phyloP scores from a whole-genome alignment of 371 early-diverging fungal species.

The Apophysomyces ossiformis region DNA sequence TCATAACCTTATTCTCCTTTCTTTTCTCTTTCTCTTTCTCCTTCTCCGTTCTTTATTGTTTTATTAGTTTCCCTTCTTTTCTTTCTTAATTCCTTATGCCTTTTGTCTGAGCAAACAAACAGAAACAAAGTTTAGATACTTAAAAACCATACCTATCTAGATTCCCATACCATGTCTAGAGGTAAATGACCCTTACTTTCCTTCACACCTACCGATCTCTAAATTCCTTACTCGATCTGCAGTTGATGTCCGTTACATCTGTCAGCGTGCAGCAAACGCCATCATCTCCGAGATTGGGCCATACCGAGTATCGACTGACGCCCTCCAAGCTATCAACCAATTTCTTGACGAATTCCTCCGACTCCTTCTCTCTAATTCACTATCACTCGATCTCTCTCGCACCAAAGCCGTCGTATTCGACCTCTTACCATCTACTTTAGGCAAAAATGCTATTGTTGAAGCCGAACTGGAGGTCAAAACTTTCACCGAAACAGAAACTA shows the following conservation, averaged over 20 bases:
- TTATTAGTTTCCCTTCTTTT: neutral
- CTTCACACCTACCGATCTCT: neutral
- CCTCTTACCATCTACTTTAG: constrained; percentile 53
- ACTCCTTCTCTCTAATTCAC: constrained; percentile 48
- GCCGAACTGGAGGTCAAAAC: constrained; percentile 67
- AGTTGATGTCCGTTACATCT: constrained; percentile 46
- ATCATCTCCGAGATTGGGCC: constrained; percentile 66
- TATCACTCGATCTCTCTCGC: constrained; percentile 51
- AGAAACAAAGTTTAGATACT: constrained; percentile 12
- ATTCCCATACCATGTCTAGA: constrained; percentile 15
- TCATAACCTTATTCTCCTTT: constrained; percentile 9
- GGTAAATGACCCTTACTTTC: constrained; percentile 10
- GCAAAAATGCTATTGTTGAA: constrained; percentile 68
- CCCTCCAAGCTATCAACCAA: constrained; percentile 59
- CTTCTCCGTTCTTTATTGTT: constrained; percentile 5
- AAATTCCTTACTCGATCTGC: neutral
- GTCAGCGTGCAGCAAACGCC: constrained; percentile 68
- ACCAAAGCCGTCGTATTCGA: constrained; percentile 55
- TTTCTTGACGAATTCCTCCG: constrained; percentile 66
- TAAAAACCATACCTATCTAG: neutral
- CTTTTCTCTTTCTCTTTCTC: constrained; percentile 6
- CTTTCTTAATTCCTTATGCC: constrained; percentile 11
- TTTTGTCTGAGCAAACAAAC: constrained; percentile 11
- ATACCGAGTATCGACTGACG: constrained; percentile 64
- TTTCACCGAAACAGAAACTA: constrained; percentile 47